Evolutionary conservation across 331 rosid species (phyloP).

Genomic region (Dryas integrifolia): DNA sequence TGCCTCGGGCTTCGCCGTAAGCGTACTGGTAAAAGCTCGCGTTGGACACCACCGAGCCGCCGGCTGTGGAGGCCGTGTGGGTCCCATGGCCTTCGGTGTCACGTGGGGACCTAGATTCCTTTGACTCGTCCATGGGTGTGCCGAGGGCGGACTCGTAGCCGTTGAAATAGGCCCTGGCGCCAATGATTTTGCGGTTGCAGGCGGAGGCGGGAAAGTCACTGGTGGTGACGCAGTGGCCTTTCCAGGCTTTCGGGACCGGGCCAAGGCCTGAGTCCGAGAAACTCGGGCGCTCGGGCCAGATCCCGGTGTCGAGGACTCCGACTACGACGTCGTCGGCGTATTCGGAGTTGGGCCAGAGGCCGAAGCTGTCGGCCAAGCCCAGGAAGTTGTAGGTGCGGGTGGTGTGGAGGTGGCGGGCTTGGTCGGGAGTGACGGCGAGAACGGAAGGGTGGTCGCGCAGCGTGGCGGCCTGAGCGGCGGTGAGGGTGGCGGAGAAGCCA

Average conservation of each 20-base stretch:
- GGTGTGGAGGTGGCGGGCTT: constrained; percentile 69
- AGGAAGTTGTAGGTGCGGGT: constrained; percentile 66
- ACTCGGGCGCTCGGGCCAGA: constrained; percentile 73
- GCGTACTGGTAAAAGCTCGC: constrained; percentile 71
- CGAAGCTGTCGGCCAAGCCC: constrained; percentile 55
- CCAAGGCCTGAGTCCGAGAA: constrained; percentile 53
- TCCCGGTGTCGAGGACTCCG: constrained; percentile 79
- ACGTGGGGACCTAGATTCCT: constrained; percentile 59
- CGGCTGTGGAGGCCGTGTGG: constrained; percentile 88
- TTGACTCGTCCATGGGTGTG: constrained; percentile 45
- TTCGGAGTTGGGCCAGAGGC: constrained; percentile 57
- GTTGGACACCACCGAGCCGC: constrained; percentile 51
- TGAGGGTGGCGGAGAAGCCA: constrained; percentile 74
- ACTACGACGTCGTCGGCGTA: constrained; percentile 64
- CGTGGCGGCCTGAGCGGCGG: constrained; percentile 45
- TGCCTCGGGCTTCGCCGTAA: constrained; percentile 70
- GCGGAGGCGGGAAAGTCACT: constrained; percentile 48
- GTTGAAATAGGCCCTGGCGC: constrained; percentile 57
- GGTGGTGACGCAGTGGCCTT: constrained; percentile 47
- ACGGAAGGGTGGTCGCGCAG: constrained; percentile 40
- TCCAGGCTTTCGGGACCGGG: constrained; percentile 55
- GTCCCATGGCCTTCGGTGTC: constrained; percentile 84
- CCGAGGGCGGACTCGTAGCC: constrained; percentile 55
- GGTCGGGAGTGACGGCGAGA: constrained; percentile 62
- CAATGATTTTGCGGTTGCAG: constrained; percentile 71